These are phyloP conservation scores for Mycena leptocephala DNA, from an alignment of 768 basidiomycete species.

Conservation along the genomic window DNA sequence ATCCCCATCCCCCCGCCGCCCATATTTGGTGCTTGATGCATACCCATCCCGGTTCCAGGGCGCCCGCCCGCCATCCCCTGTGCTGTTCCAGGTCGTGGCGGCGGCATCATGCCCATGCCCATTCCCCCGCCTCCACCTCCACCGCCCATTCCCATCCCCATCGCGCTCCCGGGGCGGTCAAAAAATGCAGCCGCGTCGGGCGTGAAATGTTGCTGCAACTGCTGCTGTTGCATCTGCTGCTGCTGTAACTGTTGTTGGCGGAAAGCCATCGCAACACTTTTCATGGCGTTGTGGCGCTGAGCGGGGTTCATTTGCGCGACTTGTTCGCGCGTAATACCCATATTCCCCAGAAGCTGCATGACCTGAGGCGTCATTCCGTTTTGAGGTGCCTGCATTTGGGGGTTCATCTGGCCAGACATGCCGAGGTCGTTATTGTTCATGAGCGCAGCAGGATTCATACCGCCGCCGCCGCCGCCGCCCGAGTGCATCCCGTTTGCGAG, in stretches of 20 bases:
- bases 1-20: slow-evolving; percentile 12
- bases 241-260: slow-evolving; percentile 26
- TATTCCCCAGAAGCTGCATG: slow-evolving; percentile 4
- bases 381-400: slow-evolving; percentile 13
- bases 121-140: slow-evolving; percentile 18
- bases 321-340: slow-evolving; percentile 36
- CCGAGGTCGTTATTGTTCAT: slow-evolving; percentile 23
- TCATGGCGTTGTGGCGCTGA: slow-evolving; percentile 21
- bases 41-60: slow-evolving; percentile 16
- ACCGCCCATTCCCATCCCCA: slow-evolving; percentile 30
- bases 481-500: slow-evolving; percentile 1
- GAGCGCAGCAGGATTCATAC: slow-evolving; percentile 19
- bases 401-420: slow-evolving; percentile 11
- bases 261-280: neutral
- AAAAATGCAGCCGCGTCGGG: slow-evolving; percentile 12
- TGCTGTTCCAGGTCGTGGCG: slow-evolving; percentile 25
- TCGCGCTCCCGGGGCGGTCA: slow-evolving; percentile 30
- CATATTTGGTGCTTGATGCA: slow-evolving; percentile 9
- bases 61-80: slow-evolving; percentile 31
- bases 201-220: slow-evolving; percentile 18
- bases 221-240: slow-evolving; percentile 25
- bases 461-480: slow-evolving; percentile 5
- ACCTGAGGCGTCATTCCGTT: slow-evolving; percentile 18
- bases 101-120: slow-evolving; percentile 24
- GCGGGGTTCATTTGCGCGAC: slow-evolving; percentile 19